These are phyloP conservation scores for Pseudohalonectria lignicola DNA, from an alignment of 2,329 filamentous ascomycete species.

Conservation along the genomic window DNA sequence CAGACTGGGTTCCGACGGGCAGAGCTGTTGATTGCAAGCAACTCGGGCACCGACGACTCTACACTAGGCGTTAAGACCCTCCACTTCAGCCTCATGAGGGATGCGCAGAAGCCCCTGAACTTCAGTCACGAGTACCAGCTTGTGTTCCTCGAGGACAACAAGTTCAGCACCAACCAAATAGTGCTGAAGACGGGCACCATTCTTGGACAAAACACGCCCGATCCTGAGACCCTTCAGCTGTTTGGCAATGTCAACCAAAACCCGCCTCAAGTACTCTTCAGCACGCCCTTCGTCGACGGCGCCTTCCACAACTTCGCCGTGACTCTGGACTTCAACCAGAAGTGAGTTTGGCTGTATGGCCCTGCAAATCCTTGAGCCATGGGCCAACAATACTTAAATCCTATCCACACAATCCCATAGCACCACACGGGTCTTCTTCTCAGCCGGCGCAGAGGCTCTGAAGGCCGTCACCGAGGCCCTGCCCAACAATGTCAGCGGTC, in stretches of 20 bases:
- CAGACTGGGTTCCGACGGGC: constrained; percentile 51
- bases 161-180: constrained; percentile 39
- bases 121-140: constrained; percentile 51
- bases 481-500: constrained; percentile 39
- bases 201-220: constrained; percentile 22
- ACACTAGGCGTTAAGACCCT: constrained; percentile 46
- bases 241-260: constrained; percentile 34
- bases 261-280: constrained; percentile 36
- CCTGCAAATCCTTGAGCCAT: too few species aligned
- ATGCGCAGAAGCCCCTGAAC: constrained; percentile 40
- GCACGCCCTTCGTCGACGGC: constrained; percentile 33
- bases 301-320: constrained; percentile 53
- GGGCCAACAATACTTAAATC: not conserved
- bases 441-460: constrained; percentile 31
- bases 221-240: constrained; percentile 31
- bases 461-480: constrained; percentile 32
- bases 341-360: constrained; percentile 25
- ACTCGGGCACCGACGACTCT: constrained; percentile 37
- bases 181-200: constrained; percentile 44
- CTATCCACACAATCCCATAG: constrained; percentile 17
- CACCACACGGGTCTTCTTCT: constrained; percentile 47
- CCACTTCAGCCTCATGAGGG: constrained; percentile 48
- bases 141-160: constrained; percentile 33
- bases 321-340: constrained; percentile 42
- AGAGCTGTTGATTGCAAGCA: constrained; percentile 40